Evolutionary conservation across 2,329 filamentous ascomycete species (phyloP).

Genomic region (Didymella lethalis): DNA sequence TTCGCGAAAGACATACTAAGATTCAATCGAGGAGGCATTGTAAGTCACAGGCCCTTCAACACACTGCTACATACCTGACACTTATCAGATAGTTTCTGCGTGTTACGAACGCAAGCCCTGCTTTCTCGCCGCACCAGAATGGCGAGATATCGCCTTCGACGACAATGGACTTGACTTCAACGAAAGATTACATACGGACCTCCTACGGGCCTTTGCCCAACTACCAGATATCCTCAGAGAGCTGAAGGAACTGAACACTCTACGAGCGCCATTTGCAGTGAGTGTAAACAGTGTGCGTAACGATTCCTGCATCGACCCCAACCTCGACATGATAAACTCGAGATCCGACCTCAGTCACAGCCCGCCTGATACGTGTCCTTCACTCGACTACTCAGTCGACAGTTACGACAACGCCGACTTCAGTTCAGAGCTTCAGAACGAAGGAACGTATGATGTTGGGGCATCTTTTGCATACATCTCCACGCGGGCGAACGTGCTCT

Average conservation of each 20-base stretch:
- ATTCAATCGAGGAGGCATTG: constrained; percentile 44
- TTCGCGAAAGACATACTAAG: constrained; percentile 45
- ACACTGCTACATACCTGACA: constrained; percentile 3
- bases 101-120: constrained; percentile 43
- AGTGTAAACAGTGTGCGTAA: constrained; percentile 1
- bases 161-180: constrained; percentile 37
- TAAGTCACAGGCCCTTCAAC: constrained; percentile 22
- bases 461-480: constrained; percentile 12
- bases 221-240: constrained; percentile 40
- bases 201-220: constrained; percentile 40
- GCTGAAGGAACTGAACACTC: constrained; percentile 31
- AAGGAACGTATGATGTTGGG: constrained; percentile 12
- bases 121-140: constrained; percentile 42
- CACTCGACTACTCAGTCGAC: constrained; percentile 33
- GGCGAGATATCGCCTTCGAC: constrained; percentile 46
- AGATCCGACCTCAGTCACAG: constrained; percentile 16
- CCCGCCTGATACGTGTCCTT: constrained; percentile 29
- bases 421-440: constrained; percentile 19
- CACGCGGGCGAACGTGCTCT: constrained; percentile 28
- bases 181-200: constrained; percentile 39
- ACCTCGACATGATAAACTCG: constrained; percentile 5
- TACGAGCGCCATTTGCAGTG: constrained; percentile 6
- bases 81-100: constrained; percentile 40
- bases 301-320: constrained; percentile 15
- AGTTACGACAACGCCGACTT: constrained; percentile 29